Conservation (phyloP, 495 filamentous ascomycete genomes). For the Neurospora sp. region DNA sequence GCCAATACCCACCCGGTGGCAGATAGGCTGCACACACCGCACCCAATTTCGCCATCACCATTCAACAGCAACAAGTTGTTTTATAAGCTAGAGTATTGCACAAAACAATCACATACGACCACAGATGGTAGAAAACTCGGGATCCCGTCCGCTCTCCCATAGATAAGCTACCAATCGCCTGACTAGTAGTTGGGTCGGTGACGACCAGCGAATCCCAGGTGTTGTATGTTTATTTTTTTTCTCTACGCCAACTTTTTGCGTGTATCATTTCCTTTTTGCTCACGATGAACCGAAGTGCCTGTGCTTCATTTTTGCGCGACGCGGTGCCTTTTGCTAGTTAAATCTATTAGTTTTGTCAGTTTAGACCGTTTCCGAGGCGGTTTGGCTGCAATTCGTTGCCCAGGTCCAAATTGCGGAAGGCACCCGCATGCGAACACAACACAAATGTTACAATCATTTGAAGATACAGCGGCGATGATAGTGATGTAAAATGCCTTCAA, state of each 20-base stretch:
- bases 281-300: not conserved
- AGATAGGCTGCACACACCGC: no score
- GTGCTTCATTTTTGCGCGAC: not conserved
- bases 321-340: not conserved
- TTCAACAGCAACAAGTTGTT: no score
- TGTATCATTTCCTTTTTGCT: not conserved
- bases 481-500: not conserved
- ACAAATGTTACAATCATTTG: not conserved
- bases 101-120: no score
- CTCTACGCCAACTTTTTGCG: not conserved
- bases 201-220: constrained; percentile 24
- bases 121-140: no score
- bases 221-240: constrained; percentile 33
- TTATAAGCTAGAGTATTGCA: no score
- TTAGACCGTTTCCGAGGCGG: not conserved
- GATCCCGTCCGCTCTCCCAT: no score
- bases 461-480: not conserved
- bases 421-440: not conserved
- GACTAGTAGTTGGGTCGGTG: no score
- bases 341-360: not conserved
- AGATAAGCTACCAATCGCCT: no score
- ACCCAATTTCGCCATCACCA: no score
- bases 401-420: not conserved
- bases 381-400: not conserved
- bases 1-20: no score